Percentiles rank a stretch among this genome's conserved stretches.
These are phyloP conservation scores for Tympanopsis confertula DNA, from an alignment of 2,329 filamentous ascomycete genomes.

Conservation along the genomic window DNA sequence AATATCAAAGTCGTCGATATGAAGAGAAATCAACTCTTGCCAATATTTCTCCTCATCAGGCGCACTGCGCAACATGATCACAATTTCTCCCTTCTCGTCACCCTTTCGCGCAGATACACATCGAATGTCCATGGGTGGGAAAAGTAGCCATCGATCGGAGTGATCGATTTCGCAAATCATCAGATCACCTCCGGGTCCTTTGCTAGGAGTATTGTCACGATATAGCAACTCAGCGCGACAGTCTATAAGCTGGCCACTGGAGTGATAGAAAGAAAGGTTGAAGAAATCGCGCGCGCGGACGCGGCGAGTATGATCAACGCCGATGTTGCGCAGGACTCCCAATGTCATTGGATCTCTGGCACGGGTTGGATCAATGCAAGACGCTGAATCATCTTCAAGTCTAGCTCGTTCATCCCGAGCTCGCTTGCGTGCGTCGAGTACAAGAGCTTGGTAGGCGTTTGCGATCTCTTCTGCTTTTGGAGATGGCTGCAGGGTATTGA, in stretches of 20 bases:
- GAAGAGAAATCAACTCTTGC: conserved; percentile 48
- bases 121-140: conserved; percentile 46
- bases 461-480: conserved; percentile 38
- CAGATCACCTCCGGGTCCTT: conserved; percentile 45
- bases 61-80: conserved; percentile 50
- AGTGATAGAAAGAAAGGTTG: conserved; percentile 52
- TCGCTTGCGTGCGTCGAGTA: conserved; percentile 46
- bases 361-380: conserved; percentile 46
- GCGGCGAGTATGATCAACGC: conserved; percentile 41
- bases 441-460: conserved; percentile 42
- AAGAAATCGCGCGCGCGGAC: conserved; percentile 58
- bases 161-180: conserved; percentile 57
- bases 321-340: conserved; percentile 41
- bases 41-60: conserved; percentile 34
- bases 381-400: conserved; percentile 56
- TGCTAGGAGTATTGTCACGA: conserved; percentile 43
- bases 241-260: conserved; percentile 52
- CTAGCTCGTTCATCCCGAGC: conserved; percentile 54
- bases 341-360: conserved; percentile 50
- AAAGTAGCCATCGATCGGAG: conserved; percentile 40
- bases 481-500: conserved; percentile 21
- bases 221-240: conserved; percentile 53
- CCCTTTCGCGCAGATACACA: conserved; percentile 51
- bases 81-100: conserved; percentile 42
- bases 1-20: conserved; percentile 41